These are phyloP conservation scores for Fusarium devonianum DNA, from an alignment of 2,329 filamentous ascomycete species.

Conservation along the genomic window DNA sequence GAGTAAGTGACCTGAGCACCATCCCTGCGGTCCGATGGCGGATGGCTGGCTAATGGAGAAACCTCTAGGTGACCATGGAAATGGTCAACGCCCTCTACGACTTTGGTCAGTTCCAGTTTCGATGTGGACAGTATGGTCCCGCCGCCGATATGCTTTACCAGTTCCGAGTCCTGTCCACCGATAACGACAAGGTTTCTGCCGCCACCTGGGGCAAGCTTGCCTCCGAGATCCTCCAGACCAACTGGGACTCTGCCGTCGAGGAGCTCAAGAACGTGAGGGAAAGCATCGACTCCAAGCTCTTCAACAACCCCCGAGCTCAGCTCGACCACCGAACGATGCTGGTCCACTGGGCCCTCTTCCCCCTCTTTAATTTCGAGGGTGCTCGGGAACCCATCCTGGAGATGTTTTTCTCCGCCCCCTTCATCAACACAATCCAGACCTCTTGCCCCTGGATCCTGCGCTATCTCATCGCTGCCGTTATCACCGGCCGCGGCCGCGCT, in stretches of 20 bases:
- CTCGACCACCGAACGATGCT: conserved; percentile 96
- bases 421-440: conserved; percentile 99
- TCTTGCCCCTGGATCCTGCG: conserved; percentile 95
- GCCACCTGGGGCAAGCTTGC: conserved; percentile 99
- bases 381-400: conserved; percentile 92
- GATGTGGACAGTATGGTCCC: conserved; percentile 90
- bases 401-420: conserved; percentile 94
- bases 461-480: conserved; percentile 92
- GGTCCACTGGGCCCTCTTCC: conserved; percentile 98
- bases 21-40: conserved; percentile 1
- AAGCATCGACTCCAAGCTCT: conserved; percentile 90
- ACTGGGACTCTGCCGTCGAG: conserved; percentile 94
- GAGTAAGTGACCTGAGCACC: conserved; percentile 61
- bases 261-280: conserved; percentile 91
- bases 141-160: conserved; percentile 95
- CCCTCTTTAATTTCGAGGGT: conserved; percentile 96
- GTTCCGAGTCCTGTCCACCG: conserved; percentile 96
- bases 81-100: conserved; percentile 97
- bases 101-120: conserved; percentile 97
- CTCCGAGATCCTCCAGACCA: conserved; percentile 91
- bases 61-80: conserved; percentile 76
- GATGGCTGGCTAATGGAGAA: conserved; percentile 26
- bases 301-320: conserved; percentile 95
- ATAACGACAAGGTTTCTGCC: conserved; percentile 95
- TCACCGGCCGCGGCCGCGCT: conserved; percentile 84